A percentile compares a stretch with the other conserved stretches of the same genome.
phyloP scores from a whole-genome alignment of 148 eudicot genomes.

The Rhododendron henanense region DNA sequence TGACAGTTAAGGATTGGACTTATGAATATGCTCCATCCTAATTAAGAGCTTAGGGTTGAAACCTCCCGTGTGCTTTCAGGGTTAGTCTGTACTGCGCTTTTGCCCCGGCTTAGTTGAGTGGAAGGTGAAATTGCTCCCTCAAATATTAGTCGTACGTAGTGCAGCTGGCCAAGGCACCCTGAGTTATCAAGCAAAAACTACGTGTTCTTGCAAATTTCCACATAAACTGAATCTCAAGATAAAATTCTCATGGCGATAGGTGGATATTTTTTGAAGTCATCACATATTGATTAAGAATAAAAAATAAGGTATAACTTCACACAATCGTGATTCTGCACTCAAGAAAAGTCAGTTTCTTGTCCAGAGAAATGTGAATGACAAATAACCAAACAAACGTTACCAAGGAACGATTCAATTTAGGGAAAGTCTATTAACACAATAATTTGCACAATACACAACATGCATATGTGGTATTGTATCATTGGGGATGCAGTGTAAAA shows the following conservation, averaged over 20 bases:
- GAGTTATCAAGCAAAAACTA: neutral
- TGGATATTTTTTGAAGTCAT: neutral
- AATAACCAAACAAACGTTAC: neutral
- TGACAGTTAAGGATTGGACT: too few relatives aligned
- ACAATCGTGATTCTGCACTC: neutral
- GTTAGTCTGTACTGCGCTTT: too few relatives aligned
- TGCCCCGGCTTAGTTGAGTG: too few relatives aligned
- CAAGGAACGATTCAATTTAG: neutral
- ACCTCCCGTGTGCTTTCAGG: too few relatives aligned
- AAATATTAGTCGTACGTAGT: too few relatives aligned
- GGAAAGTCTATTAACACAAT: neutral
- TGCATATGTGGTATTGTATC: neutral
- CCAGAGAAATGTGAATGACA: neutral
- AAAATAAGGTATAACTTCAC: neutral
- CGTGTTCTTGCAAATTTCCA: neutral
- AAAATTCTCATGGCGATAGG: neutral
- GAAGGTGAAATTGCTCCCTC: too few relatives aligned
- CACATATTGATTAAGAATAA: neutral
- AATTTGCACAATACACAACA: neutral
- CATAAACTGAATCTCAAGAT: neutral
- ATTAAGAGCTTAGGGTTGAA: too few relatives aligned
- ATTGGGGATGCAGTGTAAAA: neutral
- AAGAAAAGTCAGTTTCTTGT: neutral
- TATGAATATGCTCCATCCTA: too few relatives aligned
- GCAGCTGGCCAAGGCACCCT: neutral